Evolutionary conservation across 2,329 filamentous ascomycete genomes (phyloP), one percentile per base, ranked within the genome.

Genomic region (Zymoseptoria brevis): DNA sequence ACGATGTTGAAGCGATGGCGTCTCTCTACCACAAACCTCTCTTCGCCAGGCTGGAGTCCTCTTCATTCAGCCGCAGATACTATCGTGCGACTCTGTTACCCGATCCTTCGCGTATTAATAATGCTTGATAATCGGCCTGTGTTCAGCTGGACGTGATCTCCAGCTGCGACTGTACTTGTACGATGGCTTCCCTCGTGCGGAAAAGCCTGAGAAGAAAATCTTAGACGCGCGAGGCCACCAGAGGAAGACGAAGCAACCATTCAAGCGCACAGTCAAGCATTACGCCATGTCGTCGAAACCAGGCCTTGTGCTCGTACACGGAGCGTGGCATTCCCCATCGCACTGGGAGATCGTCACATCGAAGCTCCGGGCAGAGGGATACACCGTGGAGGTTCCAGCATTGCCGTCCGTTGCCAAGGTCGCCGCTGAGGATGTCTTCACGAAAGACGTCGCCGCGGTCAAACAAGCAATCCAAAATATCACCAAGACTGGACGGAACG

Each of bases 401-500:
- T 56, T 19, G 48, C 52, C 50, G 30, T 55, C 54, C 55, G 51
- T 41, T 35, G 48, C 26, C 24, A 50, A 53, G 13, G 53, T 48
- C 6, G 59, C 59, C 5, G 21, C 57, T 21, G 53, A 57, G 9
- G 45, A 59, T 41, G 29, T 41, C 22, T 22, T 60, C 19, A 22
- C 51, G 19, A 54, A 57, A 19, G 61, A 61, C 24, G 53, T 58
- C 29, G 61, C 26, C 5, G 41, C 16, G 3, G 50, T 53, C 11
- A 53, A 53, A n/a, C 50, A 53, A 26, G 50, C 50, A n/a, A 63
- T 71, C 49, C 49, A 62, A 51, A 50, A 57, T 4, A 57, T 68
- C 35, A 56, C 63, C 8, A 54, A 66, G 16, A 59, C 63, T 11
- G 61, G 64, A 13, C 63, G 67, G 52, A 65, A 68, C 41, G 65